Conservation (phyloP, 169 alveolate genomes). For the Eimeria necatrix region DNA sequence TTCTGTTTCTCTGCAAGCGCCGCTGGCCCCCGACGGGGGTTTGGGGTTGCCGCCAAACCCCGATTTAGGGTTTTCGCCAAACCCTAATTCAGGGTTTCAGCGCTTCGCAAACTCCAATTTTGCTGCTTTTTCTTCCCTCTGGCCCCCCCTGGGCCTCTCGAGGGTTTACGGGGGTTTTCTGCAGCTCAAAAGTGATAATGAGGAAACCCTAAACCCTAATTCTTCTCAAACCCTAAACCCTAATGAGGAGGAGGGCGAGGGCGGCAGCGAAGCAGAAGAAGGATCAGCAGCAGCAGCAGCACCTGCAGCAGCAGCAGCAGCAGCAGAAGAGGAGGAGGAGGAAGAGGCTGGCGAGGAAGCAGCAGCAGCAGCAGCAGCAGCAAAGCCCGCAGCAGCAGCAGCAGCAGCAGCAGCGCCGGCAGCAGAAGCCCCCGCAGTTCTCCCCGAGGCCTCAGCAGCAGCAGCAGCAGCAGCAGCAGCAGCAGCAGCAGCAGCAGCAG, state of each 20-base stretch:
- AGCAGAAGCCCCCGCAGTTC: too few relatives aligned
- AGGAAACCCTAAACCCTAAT: background rate
- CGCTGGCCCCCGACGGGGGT: too few relatives aligned
- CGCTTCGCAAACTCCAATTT: too few relatives aligned
- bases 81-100: too few relatives aligned
- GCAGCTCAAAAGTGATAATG: too few relatives aligned
- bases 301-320: background rate
- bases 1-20: too few relatives aligned
- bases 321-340: background rate
- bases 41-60: too few relatives aligned
- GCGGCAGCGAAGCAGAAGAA: background rate
- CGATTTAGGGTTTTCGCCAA: too few relatives aligned
- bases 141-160: too few relatives aligned
- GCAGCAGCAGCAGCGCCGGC: conserved; percentile 11
- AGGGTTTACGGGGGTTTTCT: too few relatives aligned
- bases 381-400: background rate
- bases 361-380: background rate
- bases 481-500: conserved; percentile 11
- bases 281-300: background rate
- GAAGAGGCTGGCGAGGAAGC: background rate
- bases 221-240: background rate
- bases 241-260: too few relatives aligned
- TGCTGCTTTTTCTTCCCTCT: too few relatives aligned
- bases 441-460: background rate
- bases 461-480: conserved; percentile 30